Percentiles rank a stretch among this genome's conserved stretches.
Conservation (phyloP, 768 basidiomycete species). For the Boletus barrowsii region DNA sequence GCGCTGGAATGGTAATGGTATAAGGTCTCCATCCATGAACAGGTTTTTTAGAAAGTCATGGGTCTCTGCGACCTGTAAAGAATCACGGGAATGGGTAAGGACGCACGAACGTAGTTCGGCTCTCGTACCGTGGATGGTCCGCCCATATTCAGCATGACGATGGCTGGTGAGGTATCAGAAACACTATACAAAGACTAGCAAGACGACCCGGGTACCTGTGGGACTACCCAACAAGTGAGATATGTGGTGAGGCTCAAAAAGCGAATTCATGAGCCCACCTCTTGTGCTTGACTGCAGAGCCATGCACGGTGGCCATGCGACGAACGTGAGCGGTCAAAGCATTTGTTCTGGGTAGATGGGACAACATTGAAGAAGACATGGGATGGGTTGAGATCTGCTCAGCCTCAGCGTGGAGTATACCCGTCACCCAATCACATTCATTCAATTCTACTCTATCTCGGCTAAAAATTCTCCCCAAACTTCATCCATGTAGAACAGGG, state of each 20-base stretch:
- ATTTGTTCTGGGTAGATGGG: conserved; percentile 17
- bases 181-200: neutral
- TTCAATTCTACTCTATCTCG: conserved; percentile 12
- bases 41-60: conserved; percentile 89
- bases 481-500: conserved; percentile 43
- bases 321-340: conserved; percentile 27
- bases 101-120: neutral
- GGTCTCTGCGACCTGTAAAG: conserved; percentile 79
- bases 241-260: neutral
- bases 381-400: neutral
- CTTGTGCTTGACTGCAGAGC: conserved; percentile 38
- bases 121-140: conserved; percentile 83
- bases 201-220: conserved; percentile 46
- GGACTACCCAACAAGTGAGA: conserved; percentile 41
- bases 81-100: conserved; percentile 1
- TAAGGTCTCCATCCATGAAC: conserved; percentile 90
- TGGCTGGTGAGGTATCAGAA: conserved; percentile 44
- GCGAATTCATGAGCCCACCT: conserved; percentile 33
- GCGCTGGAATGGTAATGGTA: conserved; percentile 91
- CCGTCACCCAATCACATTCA: too few relatives aligned
- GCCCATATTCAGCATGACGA: conserved; percentile 99
- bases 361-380: conserved; percentile 35
- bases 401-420: neutral
- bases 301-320: conserved; percentile 45
- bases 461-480: conserved; percentile 39